Percentiles rank a stretch among this genome's conserved stretches.
Conservation (phyloP, 176 grass and related monocot species). For the Themeda triandra region DNA sequence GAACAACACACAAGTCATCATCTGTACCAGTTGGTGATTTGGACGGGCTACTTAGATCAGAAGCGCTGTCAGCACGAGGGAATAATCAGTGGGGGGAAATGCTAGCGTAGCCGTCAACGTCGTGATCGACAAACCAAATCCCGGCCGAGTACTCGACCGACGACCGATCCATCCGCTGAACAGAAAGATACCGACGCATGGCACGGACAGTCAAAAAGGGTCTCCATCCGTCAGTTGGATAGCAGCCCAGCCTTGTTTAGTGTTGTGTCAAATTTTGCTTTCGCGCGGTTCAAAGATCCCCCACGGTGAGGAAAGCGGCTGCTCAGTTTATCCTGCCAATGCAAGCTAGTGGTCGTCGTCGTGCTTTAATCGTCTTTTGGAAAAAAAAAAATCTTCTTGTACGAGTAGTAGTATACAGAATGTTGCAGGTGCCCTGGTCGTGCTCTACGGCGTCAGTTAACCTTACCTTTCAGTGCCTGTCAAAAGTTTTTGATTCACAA, state of each 20-base stretch:
- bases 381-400: too few species aligned
- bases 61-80: background rate
- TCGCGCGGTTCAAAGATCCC: conserved; percentile 40
- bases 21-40: background rate
- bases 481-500: conserved; percentile 25
- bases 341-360: too few species aligned
- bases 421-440: background rate
- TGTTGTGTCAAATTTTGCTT: conserved; percentile 42
- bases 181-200: background rate
- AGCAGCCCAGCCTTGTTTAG: background rate
- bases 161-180: background rate
- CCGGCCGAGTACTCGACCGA: background rate
- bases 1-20: background rate
- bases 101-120: conserved; percentile 3
- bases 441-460: background rate
- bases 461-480: background rate
- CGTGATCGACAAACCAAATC: conserved; percentile 12
- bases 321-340: background rate
- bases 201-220: conserved; percentile 25
- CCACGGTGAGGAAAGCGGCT: conserved; percentile 10
- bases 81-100: background rate
- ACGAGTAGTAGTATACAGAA: background rate
- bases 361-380: too few species aligned
- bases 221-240: background rate
- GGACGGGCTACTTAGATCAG: background rate